phyloP scores from a whole-genome alignment of 495 filamentous ascomycete genomes.

The Tuber brumale region DNA sequence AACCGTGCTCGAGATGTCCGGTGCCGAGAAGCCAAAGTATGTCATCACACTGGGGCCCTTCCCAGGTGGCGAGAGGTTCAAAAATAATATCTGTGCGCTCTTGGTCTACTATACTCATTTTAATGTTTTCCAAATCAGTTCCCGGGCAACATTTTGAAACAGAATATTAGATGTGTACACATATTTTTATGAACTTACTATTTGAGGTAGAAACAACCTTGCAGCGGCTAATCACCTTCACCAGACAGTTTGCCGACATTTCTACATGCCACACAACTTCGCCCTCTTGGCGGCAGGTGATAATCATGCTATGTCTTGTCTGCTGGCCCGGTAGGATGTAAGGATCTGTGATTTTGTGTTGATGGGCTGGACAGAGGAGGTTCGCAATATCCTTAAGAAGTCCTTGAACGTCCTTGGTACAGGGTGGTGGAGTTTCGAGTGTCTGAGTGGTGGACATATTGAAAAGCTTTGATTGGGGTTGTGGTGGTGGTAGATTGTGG shows the following conservation, averaged over 20 bases:
- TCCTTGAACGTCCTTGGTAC: neutral
- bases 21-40: neutral
- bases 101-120: too few species aligned
- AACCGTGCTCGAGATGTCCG: neutral
- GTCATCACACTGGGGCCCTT: neutral
- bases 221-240: neutral
- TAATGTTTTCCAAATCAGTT: neutral
- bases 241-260: neutral
- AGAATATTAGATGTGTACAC: too few species aligned
- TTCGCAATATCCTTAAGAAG: neutral
- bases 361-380: neutral
- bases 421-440: neutral
- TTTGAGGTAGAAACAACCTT: neutral
- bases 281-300: neutral
- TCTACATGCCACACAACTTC: neutral
- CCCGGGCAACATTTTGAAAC: too few species aligned
- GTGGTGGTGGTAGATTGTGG: too few species aligned
- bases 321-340: neutral
- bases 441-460: neutral
- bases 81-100: neutral
- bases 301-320: neutral
- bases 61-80: neutral
- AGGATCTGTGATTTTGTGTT: neutral
- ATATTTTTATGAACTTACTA: neutral
- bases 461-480: neutral